Base-by-base conservation (phyloP, 1,284 basidiomycete species). In the Moesziomyces antarcticus region DNA sequence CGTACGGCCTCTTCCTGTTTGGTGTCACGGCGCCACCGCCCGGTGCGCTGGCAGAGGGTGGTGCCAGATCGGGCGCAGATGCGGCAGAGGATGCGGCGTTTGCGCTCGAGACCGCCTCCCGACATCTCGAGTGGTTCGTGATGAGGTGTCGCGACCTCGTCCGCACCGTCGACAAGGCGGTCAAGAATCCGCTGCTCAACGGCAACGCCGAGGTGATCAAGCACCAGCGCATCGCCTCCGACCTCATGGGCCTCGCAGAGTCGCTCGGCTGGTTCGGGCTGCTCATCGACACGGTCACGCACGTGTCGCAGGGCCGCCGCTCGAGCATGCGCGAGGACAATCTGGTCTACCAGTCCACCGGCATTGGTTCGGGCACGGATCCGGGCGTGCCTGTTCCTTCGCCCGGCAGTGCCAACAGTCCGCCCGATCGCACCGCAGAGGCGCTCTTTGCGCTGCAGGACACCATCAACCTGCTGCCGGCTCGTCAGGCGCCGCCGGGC, bases 11-110 rank as follows among this genome's bases (percentile, higher is more conserved):
- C 11, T 75, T 75, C 51, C 24, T 75, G 35, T 75, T 75, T 18
- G 73, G 64, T 16, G 67, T 71, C 7, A 75, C 73, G 0, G 68
- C 73, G n/a, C 68, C 73, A 2, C 73, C 73, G 3, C 62, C 68
- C 0, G 68, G 68, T 22, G 73, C 73, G 10, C 35, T 71, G 21
- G 60, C 67, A 0, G 72, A 74, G 16, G 72, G 72, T 1, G 71
- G 71, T 3, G 42, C 56, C n/a, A 50, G 53, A 2, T 60, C 63
- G 11, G 72, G 67, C 5, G 59, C 72, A 0, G 68, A 75, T 49
- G 73, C 73, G 1, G 68, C 68, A 4, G 73, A 75, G 24, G 73
- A 75, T 47, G 73, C 73, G 0, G 67, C 73, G 2, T 75, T 75
- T 40, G 73, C 73, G 4, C 56, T 71, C 20, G 73, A 67, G 50